Evolutionary conservation across 75 land plant species (phyloP).

Genomic region (Sequoiadendron giganteum): DNA sequence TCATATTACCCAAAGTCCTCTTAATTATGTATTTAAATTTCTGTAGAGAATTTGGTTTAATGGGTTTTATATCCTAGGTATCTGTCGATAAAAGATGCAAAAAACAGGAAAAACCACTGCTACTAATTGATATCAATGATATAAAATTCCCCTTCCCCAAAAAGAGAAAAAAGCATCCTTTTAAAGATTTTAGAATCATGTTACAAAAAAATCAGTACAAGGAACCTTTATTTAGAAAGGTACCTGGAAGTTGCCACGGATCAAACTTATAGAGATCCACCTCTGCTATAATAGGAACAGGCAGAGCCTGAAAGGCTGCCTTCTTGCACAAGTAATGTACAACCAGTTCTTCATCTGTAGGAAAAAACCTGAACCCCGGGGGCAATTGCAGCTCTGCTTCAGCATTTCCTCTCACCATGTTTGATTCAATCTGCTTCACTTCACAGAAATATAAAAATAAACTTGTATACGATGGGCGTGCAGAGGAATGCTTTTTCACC

Average conservation of each 20-base stretch:
- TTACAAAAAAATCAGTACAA: background rate
- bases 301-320: constrained; percentile 16
- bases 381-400: constrained; percentile 32
- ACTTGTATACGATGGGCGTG: no score
- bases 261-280: constrained; percentile 37
- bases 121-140: no score
- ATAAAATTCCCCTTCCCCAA: no score
- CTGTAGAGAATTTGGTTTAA: no score
- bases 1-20: background rate
- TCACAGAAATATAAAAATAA: background rate
- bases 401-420: constrained; percentile 18
- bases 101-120: no score
- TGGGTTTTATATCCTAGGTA: no score
- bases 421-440: background rate
- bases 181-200: background rate
- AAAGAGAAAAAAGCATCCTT: background rate
- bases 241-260: constrained; percentile 33
- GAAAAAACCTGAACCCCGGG: constrained; percentile 34
- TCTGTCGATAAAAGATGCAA: no score
- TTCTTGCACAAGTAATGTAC: constrained; percentile 34
- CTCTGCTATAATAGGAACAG: constrained; percentile 38
- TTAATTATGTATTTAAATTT: no score
- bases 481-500: background rate
- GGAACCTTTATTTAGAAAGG: background rate
- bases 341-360: constrained; percentile 36